Evolutionary conservation across 345 rosid species (phyloP), one percentile per base, ranked within the genome.

Genomic region (Syzygium aromaticum): DNA sequence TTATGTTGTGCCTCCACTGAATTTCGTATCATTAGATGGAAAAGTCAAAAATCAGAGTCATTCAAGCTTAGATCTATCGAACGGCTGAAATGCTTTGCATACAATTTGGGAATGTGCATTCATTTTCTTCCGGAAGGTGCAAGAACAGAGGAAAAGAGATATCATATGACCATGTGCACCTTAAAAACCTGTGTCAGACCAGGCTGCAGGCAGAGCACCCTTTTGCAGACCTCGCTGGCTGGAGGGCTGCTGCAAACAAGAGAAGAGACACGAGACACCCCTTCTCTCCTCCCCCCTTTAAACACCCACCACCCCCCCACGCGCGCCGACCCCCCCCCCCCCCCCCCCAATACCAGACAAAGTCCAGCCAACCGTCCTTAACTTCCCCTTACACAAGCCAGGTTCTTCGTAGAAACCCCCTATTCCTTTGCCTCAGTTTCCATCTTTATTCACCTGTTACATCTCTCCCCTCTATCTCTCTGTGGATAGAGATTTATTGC

Each of bases 351-450:
- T 51, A 84, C 86, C 86, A 49, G 86, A 88, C 86, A 64, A 85
- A 86, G 52, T 30, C 78, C 80, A 77, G 83, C 73, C 90, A 78
- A 82, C 84, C 61, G 40, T 59, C 84, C 88, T 85, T 86, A 86
- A 88, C 89, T 83, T 84, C 59, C 89, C 82, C 87, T 87, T 92
- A 86, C 92, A 92, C 88, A 86, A 54, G 84, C 88, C 43, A 57
- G 84, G 88, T 38, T 88, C 78, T 85, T 85, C 87, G 49, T 87
- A 64, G 85, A 87, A 86, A 89, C 89, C 92, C 80, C 85, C 78
- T 84, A 11, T 33, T 85, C 43, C 80, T 30, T 61, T 84, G 57
- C 84, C 84, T 85, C 87, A 59, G 63, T 87, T 88, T 85, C 89
- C 89, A 52, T 86, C 64, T 77, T 52, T 86, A 27, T 52, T n/a